Evolutionary conservation across 805 yeast genomes (phyloP), one percentile per base, ranked within the genome.

Genomic region (Ogataea siamensis): DNA sequence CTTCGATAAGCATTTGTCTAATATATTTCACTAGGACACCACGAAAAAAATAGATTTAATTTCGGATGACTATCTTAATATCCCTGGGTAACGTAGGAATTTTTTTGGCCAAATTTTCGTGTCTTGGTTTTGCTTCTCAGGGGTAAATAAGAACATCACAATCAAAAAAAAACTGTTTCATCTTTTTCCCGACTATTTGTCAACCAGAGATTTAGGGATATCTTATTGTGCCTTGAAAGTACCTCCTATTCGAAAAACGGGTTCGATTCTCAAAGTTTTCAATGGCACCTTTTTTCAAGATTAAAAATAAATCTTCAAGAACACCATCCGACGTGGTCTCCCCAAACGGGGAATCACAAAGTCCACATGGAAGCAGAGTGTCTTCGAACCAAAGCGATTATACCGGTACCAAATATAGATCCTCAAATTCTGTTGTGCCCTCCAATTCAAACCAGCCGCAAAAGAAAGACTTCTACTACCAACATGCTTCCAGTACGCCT

Each of bases 1-100:
- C 40, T 46, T 73, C 71, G 15, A 83, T 61, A 36, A 83, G 63
- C 87, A 83, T 80, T 22, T n/a, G n/a, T n/a, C n/a, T n/a, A n/a
- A n/a, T n/a, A n/a, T n/a, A n/a, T n/a, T n/a, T n/a, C n/a, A n/a
- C n/a, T n/a, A n/a, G n/a, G n/a, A n/a, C n/a, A n/a, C n/a, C n/a
- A n/a, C n/a, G n/a, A n/a, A n/a, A n/a, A n/a, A n/a, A n/a, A n/a
- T n/a, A n/a, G n/a, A n/a, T n/a, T n/a, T n/a, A n/a, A n/a, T n/a
- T n/a, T n/a, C n/a, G n/a, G n/a, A n/a, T n/a, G n/a, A n/a, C n/a
- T n/a, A n/a, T n/a, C n/a, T n/a, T n/a, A n/a, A n/a, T n/a, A n/a
- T n/a, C n/a, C n/a, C n/a, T n/a, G n/a, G n/a, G n/a, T n/a, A n/a
- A n/a, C n/a, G n/a, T n/a, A n/a, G n/a, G n/a, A n/a, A n/a, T n/a